Evolutionary conservation across 2,329 filamentous ascomycete genomes (phyloP).

Genomic region (Triangularia verruculosa): DNA sequence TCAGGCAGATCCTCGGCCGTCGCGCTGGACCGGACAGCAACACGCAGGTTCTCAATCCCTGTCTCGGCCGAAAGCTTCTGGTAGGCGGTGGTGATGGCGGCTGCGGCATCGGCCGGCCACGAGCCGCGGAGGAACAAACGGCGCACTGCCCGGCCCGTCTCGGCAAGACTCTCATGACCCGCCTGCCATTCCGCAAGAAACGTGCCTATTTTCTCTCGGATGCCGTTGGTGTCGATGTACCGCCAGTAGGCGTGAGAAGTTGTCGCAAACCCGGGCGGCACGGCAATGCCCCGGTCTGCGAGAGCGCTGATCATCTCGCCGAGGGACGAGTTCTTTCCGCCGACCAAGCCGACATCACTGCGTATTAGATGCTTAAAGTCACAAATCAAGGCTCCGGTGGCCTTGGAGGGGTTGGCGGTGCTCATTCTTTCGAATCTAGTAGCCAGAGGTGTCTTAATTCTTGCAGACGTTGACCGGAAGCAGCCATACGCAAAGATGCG

Average conservation of each 20-base stretch:
- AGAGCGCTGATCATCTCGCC: constrained; percentile 38
- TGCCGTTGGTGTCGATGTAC: constrained; percentile 34
- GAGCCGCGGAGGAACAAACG: constrained; percentile 32
- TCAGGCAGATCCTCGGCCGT: constrained; percentile 40
- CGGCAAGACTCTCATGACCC: constrained; percentile 29
- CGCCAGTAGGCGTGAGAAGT: constrained; percentile 36
- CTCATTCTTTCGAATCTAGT: no score
- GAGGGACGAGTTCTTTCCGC: constrained; percentile 39
- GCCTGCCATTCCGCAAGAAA: constrained; percentile 33
- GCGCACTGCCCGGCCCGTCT: constrained; percentile 33
- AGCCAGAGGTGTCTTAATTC: no score
- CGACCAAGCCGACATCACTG: constrained; percentile 32
- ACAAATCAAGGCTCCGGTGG: constrained; percentile 6
- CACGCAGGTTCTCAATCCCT: constrained; percentile 28
- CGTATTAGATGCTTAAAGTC: constrained; percentile 28
- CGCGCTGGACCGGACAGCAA: constrained; percentile 39
- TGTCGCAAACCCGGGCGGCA: constrained; percentile 37
- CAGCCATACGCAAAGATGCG: background rate
- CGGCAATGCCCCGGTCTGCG: constrained; percentile 29
- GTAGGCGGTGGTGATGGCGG: constrained; percentile 32
- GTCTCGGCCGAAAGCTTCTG: constrained; percentile 28
- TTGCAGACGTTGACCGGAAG: background rate
- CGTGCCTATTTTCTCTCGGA: constrained; percentile 31
- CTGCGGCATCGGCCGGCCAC: constrained; percentile 32
- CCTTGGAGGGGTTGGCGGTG: background rate